phyloP scores from a whole-genome alignment of 176 grass and related monocot species.

The Zizania latifolia region DNA sequence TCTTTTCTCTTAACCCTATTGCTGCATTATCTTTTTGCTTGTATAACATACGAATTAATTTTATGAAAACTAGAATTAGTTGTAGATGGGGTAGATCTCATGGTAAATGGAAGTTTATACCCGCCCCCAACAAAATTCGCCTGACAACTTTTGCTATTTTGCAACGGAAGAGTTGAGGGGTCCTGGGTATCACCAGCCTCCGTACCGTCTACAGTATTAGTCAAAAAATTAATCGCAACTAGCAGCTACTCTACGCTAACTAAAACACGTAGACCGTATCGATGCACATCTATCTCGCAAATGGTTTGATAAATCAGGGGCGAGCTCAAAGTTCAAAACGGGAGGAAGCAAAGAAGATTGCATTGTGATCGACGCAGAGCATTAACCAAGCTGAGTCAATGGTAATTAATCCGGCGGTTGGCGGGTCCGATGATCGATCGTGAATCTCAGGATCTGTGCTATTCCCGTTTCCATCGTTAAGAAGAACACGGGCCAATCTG shows the following conservation, averaged over 20 bases:
- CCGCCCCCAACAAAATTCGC: neutral
- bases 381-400: neutral
- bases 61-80: too few species aligned
- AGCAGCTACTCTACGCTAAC: neutral
- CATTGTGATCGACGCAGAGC: neutral
- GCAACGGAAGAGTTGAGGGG: neutral
- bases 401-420: too few species aligned
- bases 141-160: neutral
- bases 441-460: neutral
- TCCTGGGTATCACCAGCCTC: neutral
- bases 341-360: neutral
- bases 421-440: neutral
- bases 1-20: too few species aligned
- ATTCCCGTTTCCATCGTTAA: too few species aligned
- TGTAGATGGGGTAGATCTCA: neutral
- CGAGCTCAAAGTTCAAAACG: neutral
- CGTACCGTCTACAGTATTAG: too few species aligned
- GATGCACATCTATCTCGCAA: neutral
- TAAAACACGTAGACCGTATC: neutral
- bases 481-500: too few species aligned
- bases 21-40: too few species aligned
- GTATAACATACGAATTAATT: too few species aligned
- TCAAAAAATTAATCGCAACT: neutral
- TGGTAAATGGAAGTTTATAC: neutral
- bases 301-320: neutral